phyloP scores from a whole-genome alignment of 164 flowering plant species.

The Vitis riparia region DNA sequence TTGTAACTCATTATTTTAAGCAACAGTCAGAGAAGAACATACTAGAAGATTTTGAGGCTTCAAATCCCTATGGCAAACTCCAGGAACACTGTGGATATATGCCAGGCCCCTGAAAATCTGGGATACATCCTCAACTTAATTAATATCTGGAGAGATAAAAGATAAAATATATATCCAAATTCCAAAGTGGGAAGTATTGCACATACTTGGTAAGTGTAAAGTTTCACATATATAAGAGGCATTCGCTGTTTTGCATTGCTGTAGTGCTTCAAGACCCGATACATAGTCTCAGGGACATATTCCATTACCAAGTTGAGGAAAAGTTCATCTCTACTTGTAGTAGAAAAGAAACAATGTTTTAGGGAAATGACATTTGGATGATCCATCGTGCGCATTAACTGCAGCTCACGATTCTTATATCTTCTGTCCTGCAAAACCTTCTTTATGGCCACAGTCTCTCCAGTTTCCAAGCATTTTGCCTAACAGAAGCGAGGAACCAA shows the following conservation, averaged over 20 bases:
- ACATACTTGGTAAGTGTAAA: constrained; percentile 61
- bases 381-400: constrained; percentile 60
- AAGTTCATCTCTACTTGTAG: constrained; percentile 63
- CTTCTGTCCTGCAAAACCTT: constrained; percentile 71
- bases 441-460: constrained; percentile 70
- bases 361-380: constrained; percentile 62
- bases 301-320: constrained; percentile 73
- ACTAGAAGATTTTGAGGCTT: constrained; percentile 77
- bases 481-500: constrained; percentile 3
- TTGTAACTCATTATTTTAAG: too few relatives aligned
- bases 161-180: not conserved
- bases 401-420: constrained; percentile 70
- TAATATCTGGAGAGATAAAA: not conserved
- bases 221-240: constrained; percentile 62
- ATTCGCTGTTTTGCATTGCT: constrained; percentile 55
- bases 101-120: constrained; percentile 71
- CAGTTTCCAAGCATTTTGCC: constrained; percentile 63
- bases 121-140: not conserved
- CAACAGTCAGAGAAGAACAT: constrained; percentile 11
- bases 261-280: constrained; percentile 61
- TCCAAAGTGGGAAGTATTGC: not conserved
- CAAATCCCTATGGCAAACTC: constrained; percentile 72
- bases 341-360: constrained; percentile 71
- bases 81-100: constrained; percentile 55
- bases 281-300: constrained; percentile 67